Percentiles rank a stretch among this genome's conserved stretches.
These are phyloP conservation scores for Kandelia obovata DNA, from an alignment of 345 rosid species.

Conservation along the genomic window DNA sequence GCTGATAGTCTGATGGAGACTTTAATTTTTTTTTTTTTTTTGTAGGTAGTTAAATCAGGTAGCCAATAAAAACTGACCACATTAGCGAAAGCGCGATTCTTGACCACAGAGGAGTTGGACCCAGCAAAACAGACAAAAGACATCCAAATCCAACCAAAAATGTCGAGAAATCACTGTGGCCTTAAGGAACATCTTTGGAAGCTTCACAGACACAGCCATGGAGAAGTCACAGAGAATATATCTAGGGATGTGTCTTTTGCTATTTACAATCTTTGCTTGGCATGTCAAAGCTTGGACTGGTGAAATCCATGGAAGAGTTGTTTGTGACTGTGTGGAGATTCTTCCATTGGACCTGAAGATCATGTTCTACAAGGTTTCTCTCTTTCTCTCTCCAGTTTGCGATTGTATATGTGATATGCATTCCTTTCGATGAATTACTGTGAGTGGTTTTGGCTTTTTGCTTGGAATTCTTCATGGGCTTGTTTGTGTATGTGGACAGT, in stretches of 20 bases:
- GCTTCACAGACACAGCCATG: conserved; percentile 27
- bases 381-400: background rate
- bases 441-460: background rate
- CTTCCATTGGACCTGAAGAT: conserved; percentile 90
- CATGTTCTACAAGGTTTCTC: conserved; percentile 74
- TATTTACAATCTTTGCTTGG: conserved; percentile 29
- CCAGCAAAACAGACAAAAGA: too few species aligned
- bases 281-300: conserved; percentile 79
- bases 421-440: background rate
- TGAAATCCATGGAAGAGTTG: conserved; percentile 87
- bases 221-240: conserved; percentile 26
- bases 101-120: too few species aligned
- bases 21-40: too few species aligned
- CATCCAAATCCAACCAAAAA: background rate
- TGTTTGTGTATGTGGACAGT: background rate
- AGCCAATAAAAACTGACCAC: too few species aligned
- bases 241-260: conserved; percentile 33
- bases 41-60: too few species aligned
- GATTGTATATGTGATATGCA: background rate
- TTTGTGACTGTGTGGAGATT: conserved; percentile 88
- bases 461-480: background rate
- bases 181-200: background rate
- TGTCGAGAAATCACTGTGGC: background rate
- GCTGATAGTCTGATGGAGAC: too few species aligned
- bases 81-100: too few species aligned